Base-by-base conservation (phyloP, 176 grass and related monocot species). In the Cymbopogon citratus region DNA sequence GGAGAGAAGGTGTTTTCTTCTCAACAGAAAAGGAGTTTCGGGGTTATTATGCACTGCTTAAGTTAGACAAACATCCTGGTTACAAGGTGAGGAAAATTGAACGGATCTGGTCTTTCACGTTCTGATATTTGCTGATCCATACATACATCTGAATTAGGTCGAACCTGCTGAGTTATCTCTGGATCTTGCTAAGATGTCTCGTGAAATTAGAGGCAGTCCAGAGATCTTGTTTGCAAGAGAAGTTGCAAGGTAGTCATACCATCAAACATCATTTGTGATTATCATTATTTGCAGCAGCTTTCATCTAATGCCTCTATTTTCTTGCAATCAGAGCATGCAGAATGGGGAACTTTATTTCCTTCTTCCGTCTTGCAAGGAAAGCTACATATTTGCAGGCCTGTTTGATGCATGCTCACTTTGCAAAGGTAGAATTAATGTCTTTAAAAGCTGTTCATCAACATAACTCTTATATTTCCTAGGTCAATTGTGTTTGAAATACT, bases 391-490 rank as follows among this genome's bases (percentile, higher is more conserved):
- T 98, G 80, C 92, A 98, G 81, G 90, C 92, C 59, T 98, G 95
- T 78, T 91, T 98, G 90, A 98, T 98, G 90, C 95, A 98, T 88
- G 92, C 95, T 76, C 92, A 95, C 76, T 98, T 98, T 89, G 87
- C 86, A 78, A 98, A 98, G 89, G 95, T 95, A 89, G 21, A 71
- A 24, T 23, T 26, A 13, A 79, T 79, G 23, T 71, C 19, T 54
- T 5, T 56, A 28, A 36, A 77, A 66, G 29, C 45, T 82, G 57
- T 59, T 72, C 10, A 63, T 85, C 75, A 62, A 38, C 57, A 33
- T 44, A 81, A 19, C 40, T 40, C 49, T 52, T 78, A 33, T 19
- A 26, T 81, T 78, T 56, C 11, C 12, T 62, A 54, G 31, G 14
- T 64, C 75, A 49, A 38, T 65, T 80, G 52, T 80, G 52, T 54